Evolutionary conservation across 441 rosid genomes (phyloP).

Genomic region (Populus trichocarpa): DNA sequence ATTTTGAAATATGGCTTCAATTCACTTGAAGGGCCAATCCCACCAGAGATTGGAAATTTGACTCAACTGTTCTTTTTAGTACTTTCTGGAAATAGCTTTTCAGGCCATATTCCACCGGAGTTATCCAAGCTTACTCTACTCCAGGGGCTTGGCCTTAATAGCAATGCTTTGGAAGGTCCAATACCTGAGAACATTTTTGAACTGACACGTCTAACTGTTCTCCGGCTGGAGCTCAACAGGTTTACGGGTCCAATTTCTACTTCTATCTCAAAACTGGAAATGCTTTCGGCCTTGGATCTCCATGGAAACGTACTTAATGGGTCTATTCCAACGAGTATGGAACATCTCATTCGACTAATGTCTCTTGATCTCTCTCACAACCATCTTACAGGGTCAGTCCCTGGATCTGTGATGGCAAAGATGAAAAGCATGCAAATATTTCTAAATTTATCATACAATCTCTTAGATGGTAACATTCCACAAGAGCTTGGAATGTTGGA

Average conservation of each 20-base stretch:
- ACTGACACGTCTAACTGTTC: slow-evolving; percentile 48
- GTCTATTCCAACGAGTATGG: slow-evolving; percentile 61
- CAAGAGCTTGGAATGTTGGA: slow-evolving; percentile 62
- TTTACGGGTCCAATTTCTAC: slow-evolving; percentile 53
- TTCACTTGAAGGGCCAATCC: slow-evolving; percentile 58
- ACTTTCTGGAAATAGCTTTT: slow-evolving; percentile 51
- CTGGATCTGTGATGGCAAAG: slow-evolving; percentile 33
- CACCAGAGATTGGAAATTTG: slow-evolving; percentile 61
- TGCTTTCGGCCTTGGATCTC: slow-evolving; percentile 52
- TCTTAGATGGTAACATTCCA: slow-evolving; percentile 55
- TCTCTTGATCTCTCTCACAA: slow-evolving; percentile 68
- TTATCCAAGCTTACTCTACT: slow-evolving; percentile 57
- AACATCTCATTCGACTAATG: slow-evolving; percentile 37
- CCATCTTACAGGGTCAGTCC: slow-evolving; percentile 56
- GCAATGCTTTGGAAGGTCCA: slow-evolving; percentile 52
- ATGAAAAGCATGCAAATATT: slow-evolving; percentile 51
- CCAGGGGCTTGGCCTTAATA: slow-evolving; percentile 54
- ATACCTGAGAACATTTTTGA: slow-evolving; percentile 53
- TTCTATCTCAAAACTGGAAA: slow-evolving; percentile 49
- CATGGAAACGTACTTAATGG: slow-evolving; percentile 63
- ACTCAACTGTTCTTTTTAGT: slow-evolving; percentile 38
- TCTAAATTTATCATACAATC: slow-evolving; percentile 68
- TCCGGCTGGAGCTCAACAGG: slow-evolving; percentile 52
- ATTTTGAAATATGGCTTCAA: slow-evolving; percentile 32
- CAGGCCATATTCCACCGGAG: slow-evolving; percentile 57